Percentiles rank a stretch among this genome's conserved stretches.
Evolutionary conservation across 768 basidiomycete genomes (phyloP).

Genomic region (Hygrophorus russula): DNA sequence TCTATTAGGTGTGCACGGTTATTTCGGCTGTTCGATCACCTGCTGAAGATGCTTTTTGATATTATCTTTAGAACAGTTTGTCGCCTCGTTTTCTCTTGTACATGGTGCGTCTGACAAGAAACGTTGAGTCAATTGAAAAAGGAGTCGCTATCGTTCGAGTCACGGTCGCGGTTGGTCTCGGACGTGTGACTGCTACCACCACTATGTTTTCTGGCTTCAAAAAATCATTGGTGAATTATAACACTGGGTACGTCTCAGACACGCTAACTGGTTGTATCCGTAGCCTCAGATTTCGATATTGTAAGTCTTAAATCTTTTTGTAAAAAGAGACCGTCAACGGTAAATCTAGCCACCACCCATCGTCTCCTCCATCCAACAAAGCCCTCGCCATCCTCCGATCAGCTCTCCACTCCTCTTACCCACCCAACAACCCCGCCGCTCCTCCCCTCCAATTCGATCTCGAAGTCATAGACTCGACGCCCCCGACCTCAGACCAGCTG

Average conservation of each 20-base stretch:
- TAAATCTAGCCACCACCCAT: conserved; percentile 44
- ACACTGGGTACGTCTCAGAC: neutral
- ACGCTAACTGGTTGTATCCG: neutral
- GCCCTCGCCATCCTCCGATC: conserved; percentile 50
- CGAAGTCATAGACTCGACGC: conserved; percentile 56
- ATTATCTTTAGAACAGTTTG: no score
- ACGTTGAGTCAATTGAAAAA: no score
- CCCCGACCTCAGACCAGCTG: conserved; percentile 60
- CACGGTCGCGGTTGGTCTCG: no score
- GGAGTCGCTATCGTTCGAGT: no score
- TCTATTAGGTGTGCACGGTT: no score
- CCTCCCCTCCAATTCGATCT: conserved; percentile 59
- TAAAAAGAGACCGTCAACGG: neutral
- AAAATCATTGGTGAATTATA: conserved; percentile 4
- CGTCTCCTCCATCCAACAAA: conserved; percentile 52
- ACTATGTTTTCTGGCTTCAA: conserved; percentile 9
- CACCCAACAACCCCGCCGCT: conserved; percentile 31
- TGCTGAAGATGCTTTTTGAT: no score
- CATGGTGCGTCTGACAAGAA: no score
- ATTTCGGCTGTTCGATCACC: no score
- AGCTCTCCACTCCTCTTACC: conserved; percentile 52
- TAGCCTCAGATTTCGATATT: conserved; percentile 10
- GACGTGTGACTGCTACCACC: no score
- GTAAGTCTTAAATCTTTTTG: conserved; percentile 5
- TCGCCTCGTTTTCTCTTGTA: no score